Base-by-base conservation (phyloP, 805 yeast genomes). In the Clavispora vitiphila region DNA sequence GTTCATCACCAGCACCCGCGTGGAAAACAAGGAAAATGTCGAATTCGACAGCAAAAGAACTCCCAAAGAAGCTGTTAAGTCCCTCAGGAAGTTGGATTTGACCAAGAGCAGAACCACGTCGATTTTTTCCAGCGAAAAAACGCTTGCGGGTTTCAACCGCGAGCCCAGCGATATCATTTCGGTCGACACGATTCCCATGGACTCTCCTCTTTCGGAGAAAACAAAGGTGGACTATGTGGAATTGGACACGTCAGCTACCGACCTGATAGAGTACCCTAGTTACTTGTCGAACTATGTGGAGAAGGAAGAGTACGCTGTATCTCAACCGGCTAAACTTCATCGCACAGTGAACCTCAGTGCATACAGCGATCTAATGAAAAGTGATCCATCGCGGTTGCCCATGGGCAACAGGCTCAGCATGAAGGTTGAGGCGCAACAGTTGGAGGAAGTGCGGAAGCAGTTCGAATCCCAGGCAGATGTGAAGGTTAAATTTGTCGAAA, bases 381-480 rank as follows among this genome's bases (percentile, higher is more conserved):
- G 16, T 8, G 32, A 22, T 12, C 22, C 29, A 34, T 22, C 32
- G 8, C 40, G 41, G 23, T 37, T 48, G 42, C 54, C 54, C 18
- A 34, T 50, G 35, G 30, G 35, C 46, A 47, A 47, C 41, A 50
- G 54, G 34, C 40, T 41, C 21, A 41, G 48, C 34, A 38, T 48
- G 18, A 49, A 45, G 10, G 25, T 46, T 10, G 55, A 51, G 44
- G 46, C 51, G 25, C 38, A 38, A 12, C 53, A 48, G 35, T 35
- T 50, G 23, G 37, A 44, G 20, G 19, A 11, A 22, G 22, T 25
- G 25, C 37, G 36, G 12, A 31, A 43, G 4, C 40, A 35, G n/a
- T 38, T 41, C 8, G 21, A 38, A 20, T 34, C 19, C 16, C 29
- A 35, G 3, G 46, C 37, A 5, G 38, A 42, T 18, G 41, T 49